phyloP scores from a whole-genome alignment of 129 eudicot species.

The Chrysanthemum makinoi region DNA sequence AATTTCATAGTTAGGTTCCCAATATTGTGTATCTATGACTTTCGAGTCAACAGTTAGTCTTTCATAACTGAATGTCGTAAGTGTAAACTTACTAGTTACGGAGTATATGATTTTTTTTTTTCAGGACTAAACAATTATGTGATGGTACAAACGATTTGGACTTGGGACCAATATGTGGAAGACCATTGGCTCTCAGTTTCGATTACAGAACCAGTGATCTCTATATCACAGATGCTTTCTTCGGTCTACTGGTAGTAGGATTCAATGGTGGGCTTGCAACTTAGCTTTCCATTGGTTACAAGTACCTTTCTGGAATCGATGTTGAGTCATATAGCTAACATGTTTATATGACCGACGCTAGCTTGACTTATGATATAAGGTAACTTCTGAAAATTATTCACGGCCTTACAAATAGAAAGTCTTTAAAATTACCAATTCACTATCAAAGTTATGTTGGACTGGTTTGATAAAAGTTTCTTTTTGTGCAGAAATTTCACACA shows the following conservation, averaged over 20 bases:
- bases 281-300: conserved; percentile 21
- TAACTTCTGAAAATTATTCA: too few species aligned
- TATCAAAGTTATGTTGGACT: too few species aligned
- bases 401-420: too few species aligned
- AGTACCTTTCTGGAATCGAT: conserved; percentile 23
- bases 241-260: conserved; percentile 38
- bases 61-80: too few species aligned
- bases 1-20: too few species aligned
- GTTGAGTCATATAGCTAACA: conserved; percentile 28
- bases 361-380: conserved; percentile 31
- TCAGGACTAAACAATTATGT: conserved; percentile 40
- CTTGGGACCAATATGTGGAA: conserved; percentile 32
- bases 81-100: too few species aligned
- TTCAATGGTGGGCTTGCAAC: conserved; percentile 37
- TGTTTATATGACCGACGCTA: conserved; percentile 29
- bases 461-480: too few species aligned
- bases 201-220: conserved; percentile 37
- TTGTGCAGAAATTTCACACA: too few species aligned
- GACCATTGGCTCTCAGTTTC: conserved; percentile 41
- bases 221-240: conserved; percentile 30
- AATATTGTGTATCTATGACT: too few species aligned
- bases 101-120: background rate
- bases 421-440: too few species aligned
- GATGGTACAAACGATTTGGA: conserved; percentile 38
- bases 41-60: too few species aligned